Evolutionary conservation across 129 eudicot genomes (phyloP), one percentile per base, ranked within the genome.

Genomic region (Glebionis coronaria): DNA sequence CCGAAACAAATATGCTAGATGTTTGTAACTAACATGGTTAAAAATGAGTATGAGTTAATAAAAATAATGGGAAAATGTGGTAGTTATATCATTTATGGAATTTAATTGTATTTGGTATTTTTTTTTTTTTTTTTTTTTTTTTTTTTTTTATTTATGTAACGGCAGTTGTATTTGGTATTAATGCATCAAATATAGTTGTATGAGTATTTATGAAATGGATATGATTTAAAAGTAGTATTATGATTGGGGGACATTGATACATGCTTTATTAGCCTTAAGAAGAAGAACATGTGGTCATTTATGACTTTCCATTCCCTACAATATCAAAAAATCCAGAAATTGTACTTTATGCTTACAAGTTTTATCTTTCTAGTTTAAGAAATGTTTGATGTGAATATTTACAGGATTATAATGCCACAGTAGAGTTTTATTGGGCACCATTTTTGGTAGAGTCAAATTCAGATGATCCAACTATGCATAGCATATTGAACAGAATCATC

Each of bases 401-500:
- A 67, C 78, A 93, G 99, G 99, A 93, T 79, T 89, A 93, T 73
- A 93, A 93, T 81, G 97, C 97, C 2, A 93, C 99, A 1, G 92
- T 93, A 57, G 99, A 93, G 75, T 93, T 94, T 71, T 90, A 89
- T 15, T 94, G 99, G 99, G 97, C 99, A 9, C 99, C 99, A 52
- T 94, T 89, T 56, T 63, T 93, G 75, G 99, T 93, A 44, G 99
- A 93, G 82, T 93, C 99, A 18, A 93, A 93, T 63, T 93, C 99
- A 5, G 99, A 93, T 78, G 92, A 89, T 66, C 99, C 99, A 12
- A 70, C 56, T 0, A 80, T 80, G 92, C 99, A 93, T 73, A 93
- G 99, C 82, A 86, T 93, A 46, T 62, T 86, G 75, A 78, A 88
- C 76, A 70, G 99, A 21, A 88, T 93, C 75, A 93, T 93, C 63